These are phyloP conservation scores for Adansonia gregorii DNA, from an alignment of 441 rosid species.

Conservation along the genomic window DNA sequence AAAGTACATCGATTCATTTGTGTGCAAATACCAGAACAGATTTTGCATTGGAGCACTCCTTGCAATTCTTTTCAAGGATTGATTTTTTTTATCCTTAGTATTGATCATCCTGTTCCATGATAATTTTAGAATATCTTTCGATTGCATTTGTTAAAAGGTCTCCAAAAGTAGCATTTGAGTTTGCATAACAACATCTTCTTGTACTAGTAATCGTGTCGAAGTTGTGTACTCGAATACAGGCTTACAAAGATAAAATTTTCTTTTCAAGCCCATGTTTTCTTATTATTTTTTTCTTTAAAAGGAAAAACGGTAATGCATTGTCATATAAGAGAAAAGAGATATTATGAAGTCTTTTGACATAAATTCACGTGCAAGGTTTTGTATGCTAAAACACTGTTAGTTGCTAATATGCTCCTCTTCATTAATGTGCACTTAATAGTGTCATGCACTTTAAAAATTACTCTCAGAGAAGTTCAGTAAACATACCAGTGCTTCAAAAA, in stretches of 20 bases:
- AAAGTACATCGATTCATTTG: neutral
- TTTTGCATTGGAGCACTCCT: neutral
- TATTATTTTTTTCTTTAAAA: too few relatives aligned
- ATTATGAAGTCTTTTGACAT: neutral
- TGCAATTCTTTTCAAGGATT: neutral
- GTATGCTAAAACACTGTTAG: neutral
- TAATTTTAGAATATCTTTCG: neutral
- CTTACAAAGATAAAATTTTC: neutral
- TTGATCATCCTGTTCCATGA: neutral
- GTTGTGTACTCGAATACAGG: neutral
- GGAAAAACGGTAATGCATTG: neutral
- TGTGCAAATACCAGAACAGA: neutral
- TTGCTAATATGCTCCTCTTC: neutral
- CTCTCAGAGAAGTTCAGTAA: neutral
- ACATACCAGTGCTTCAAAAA: conserved; percentile 95
- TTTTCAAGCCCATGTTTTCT: neutral
- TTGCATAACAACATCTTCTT: neutral
- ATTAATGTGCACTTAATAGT: neutral
- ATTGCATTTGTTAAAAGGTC: neutral
- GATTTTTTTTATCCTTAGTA: neutral
- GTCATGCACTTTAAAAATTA: neutral
- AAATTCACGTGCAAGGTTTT: neutral
- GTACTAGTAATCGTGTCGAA: neutral
- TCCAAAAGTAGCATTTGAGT: neutral
- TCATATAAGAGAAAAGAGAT: neutral